phyloP scores from a whole-genome alignment of 164 flowering plant species.

The Chimonanthus salicifolius region DNA sequence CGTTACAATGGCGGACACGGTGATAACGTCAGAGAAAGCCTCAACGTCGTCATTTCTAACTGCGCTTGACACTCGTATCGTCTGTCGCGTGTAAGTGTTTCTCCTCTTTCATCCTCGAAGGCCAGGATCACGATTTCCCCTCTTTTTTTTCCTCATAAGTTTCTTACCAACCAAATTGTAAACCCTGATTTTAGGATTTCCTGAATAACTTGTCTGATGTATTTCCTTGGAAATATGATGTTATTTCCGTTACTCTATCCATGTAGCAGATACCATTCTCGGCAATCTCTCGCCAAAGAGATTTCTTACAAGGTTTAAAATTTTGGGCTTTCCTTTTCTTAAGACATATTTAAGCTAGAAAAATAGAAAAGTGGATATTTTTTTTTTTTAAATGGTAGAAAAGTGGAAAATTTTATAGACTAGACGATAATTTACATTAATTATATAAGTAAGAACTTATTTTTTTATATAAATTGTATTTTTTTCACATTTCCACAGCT shows the following conservation, averaged over 20 bases:
- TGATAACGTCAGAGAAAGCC: slow-evolving; percentile 13
- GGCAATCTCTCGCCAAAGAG: too few relatives aligned
- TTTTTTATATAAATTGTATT: background rate
- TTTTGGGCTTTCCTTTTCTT: background rate
- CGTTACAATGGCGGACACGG: slow-evolving; percentile 8
- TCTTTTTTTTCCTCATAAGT: too few relatives aligned
- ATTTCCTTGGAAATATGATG: background rate
- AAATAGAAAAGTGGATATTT: too few relatives aligned
- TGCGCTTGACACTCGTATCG: slow-evolving; percentile 9
- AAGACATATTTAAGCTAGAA: background rate
- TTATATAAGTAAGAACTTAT: background rate
- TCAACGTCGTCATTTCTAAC: background rate
- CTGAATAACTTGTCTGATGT: background rate
- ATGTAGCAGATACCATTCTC: too few relatives aligned
- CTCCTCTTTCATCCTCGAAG: background rate
- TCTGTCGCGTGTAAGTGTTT: slow-evolving; percentile 31
- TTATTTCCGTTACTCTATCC: background rate
- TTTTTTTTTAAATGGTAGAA: background rate
- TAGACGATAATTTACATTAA: too few relatives aligned
- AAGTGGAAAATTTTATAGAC: background rate
- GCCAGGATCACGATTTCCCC: background rate
- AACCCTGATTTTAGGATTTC: background rate
- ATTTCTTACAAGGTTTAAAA: too few relatives aligned
- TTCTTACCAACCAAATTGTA: background rate
- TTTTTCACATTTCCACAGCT: background rate